A percentile compares a stretch with the other conserved stretches of the same genome.
These are phyloP conservation scores for Sordariomycetes sp. DNA, from an alignment of 2,329 filamentous ascomycete genomes.

Conservation along the genomic window DNA sequence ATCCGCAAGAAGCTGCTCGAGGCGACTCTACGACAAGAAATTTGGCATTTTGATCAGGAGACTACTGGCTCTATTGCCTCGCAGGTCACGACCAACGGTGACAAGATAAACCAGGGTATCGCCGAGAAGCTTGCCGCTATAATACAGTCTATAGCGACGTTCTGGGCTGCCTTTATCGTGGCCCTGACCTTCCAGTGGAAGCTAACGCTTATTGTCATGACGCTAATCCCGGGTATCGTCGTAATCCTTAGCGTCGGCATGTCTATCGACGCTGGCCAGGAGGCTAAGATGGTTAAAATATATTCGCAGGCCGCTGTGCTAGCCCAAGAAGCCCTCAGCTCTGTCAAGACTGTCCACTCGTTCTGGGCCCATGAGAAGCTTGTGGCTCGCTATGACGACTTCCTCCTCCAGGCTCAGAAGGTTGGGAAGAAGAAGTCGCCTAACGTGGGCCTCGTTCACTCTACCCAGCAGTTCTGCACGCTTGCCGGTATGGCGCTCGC, in stretches of 20 bases:
- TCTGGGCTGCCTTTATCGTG: conserved; percentile 82
- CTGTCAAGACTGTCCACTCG: conserved; percentile 82
- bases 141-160: conserved; percentile 67
- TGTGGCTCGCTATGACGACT: conserved; percentile 73
- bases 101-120: conserved; percentile 86
- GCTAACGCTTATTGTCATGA: conserved; percentile 77
- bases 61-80: conserved; percentile 91
- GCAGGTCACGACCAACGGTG: conserved; percentile 88
- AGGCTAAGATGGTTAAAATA: conserved; percentile 65
- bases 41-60: conserved; percentile 86
- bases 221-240: conserved; percentile 65
- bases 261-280: conserved; percentile 69
- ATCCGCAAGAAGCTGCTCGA: conserved; percentile 77
- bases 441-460: conserved; percentile 63
- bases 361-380: conserved; percentile 91
- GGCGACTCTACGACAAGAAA: conserved; percentile 79
- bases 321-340: conserved; percentile 57
- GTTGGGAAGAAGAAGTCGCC: conserved; percentile 65
- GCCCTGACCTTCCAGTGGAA: conserved; percentile 91
- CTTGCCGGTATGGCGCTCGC: no score
- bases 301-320: conserved; percentile 82
- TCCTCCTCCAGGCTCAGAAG: conserved; percentile 35
- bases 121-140: conserved; percentile 81
- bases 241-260: conserved; percentile 67
- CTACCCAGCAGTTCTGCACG: no score